Conservation (phyloP, 257 asterid genomes). For the Vinca minor region DNA sequence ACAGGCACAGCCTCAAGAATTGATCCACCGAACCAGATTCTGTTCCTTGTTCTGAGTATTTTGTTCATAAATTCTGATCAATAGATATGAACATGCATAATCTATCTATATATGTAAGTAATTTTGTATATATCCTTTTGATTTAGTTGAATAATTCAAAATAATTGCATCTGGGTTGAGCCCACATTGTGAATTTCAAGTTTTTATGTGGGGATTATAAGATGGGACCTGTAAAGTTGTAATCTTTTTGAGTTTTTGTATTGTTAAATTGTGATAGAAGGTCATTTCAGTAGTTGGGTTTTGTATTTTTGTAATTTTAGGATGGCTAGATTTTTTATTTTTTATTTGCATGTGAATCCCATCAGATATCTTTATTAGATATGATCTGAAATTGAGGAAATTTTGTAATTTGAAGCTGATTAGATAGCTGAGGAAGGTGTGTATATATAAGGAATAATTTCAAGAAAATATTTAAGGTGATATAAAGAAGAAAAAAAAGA, state of each 20-base stretch:
- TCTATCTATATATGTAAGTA: neutral
- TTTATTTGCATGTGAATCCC: neutral
- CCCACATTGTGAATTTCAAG: constrained; percentile 5
- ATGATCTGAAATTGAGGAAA: too few species aligned
- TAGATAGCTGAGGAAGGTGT: neutral
- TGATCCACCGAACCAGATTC: neutral
- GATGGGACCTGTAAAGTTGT: neutral
- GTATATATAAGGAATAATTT: neutral
- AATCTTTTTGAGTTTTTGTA: neutral
- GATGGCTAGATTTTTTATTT: neutral
- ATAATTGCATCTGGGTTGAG: neutral
- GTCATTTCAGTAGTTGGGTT: neutral
- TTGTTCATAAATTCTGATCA: neutral
- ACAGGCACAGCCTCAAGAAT: too few species aligned
- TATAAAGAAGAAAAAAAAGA: too few species aligned
- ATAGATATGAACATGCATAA: neutral
- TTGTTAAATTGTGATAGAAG: neutral
- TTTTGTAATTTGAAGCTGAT: neutral
- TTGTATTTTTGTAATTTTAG: neutral
- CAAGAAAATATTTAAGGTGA: constrained; percentile 8
- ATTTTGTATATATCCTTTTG: neutral
- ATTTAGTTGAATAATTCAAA: neutral
- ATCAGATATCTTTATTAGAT: too few species aligned
- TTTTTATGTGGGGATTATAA: neutral
- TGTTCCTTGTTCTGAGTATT: constrained; percentile 6